Base-by-base conservation (phyloP, 306 rosid species). In the Purshia tridentata region DNA sequence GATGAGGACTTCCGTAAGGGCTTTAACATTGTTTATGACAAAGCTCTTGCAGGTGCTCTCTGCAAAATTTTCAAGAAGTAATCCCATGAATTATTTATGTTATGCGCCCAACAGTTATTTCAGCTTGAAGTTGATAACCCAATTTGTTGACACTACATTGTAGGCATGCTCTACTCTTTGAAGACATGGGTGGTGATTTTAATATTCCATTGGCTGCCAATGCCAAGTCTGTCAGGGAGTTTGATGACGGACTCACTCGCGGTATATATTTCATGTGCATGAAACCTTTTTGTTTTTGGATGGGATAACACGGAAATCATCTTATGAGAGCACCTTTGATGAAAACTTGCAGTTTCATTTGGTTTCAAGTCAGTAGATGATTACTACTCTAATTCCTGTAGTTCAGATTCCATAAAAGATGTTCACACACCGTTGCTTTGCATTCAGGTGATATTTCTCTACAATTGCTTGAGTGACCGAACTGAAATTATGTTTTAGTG, bases 281-380 rank as follows among this genome's bases (percentile, higher is more conserved):
- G 60, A 48, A 62, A 29, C 54, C 57, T 74, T 67, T 42, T 57
- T 42, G n/a, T 50, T 41, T 29, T 35, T 53, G 18, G 55, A 19
- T 10, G 42, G 58, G 74, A 65, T 12, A 44, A 61, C 59, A 62
- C 69, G 62, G 15, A 35, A 73, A 69, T 80, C 66, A 50, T 69
- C 37, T 48, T 71, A 69, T 70, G 72, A 64, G n/a, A 56, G 57
- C 64, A 67, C 73, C 18, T 70, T 41, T 74, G 42, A 49, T 58
- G 66, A 69, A 20, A 64, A 55, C 72, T 65, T 82, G 82, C 95
- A 94, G 97, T 91, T 81, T 94, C 99, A 78, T 91, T 94, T 84
- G 97, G 99, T 72, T 89, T 94, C 88, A 94, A 91, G 84, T 85
- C 97, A 35, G 97, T 84, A 65, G 97, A 94, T 76, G 99, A 94